Percentiles rank a stretch among this genome's conserved stretches.
Conservation (phyloP, 1,139 yeast species). For the Spathaspora sp. region DNA sequence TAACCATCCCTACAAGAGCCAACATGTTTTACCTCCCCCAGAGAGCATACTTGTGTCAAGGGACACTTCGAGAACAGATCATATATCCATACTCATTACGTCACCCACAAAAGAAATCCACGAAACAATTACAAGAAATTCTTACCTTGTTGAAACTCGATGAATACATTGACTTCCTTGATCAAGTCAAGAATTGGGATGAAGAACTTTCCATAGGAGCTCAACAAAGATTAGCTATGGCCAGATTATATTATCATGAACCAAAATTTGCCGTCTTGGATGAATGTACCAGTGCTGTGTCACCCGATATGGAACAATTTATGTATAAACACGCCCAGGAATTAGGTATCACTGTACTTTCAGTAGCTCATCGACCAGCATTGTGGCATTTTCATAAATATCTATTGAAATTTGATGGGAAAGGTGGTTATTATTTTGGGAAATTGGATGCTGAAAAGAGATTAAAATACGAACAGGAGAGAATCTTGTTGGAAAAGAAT, state of each 20-base stretch:
- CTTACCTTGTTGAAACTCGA: slow-evolving; percentile 59
- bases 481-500: slow-evolving; percentile 60
- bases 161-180: slow-evolving; percentile 53
- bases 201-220: slow-evolving; percentile 90
- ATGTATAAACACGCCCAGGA: slow-evolving; percentile 85
- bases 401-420: slow-evolving; percentile 81
- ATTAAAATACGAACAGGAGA: slow-evolving; percentile 68
- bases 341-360: slow-evolving; percentile 77
- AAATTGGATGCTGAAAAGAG: slow-evolving; percentile 68
- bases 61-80: slow-evolving; percentile 80
- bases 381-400: slow-evolving; percentile 90
- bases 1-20: slow-evolving; percentile 64
- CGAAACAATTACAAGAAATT: slow-evolving; percentile 61
- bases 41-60: slow-evolving; percentile 77
- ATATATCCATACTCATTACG: slow-evolving; percentile 78
- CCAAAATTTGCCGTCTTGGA: slow-evolving; percentile 94
- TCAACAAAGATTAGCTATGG: slow-evolving; percentile 93
- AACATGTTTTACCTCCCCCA: slow-evolving; percentile 91
- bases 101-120: slow-evolving; percentile 54
- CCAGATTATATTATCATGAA: slow-evolving; percentile 82
- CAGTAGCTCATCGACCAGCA: slow-evolving; percentile 91
- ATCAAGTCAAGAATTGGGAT: slow-evolving; percentile 76
- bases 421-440: slow-evolving; percentile 73
- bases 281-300: slow-evolving; percentile 93
- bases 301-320: slow-evolving; percentile 86